These are phyloP conservation scores for Dujonia santamariae DNA, from an alignment of 1,139 yeast species.

Conservation along the genomic window DNA sequence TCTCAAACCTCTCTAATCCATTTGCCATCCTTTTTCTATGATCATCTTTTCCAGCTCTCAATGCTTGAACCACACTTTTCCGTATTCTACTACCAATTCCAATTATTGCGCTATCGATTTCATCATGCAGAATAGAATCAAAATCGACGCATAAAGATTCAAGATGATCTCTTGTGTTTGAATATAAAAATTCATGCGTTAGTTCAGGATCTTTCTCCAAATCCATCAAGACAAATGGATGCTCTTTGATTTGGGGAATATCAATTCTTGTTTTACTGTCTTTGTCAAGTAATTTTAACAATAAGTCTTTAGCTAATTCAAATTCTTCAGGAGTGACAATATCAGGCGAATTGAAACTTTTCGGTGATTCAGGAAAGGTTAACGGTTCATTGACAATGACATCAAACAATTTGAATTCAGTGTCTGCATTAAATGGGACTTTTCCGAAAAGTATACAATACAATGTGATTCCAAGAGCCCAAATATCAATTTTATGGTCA, in stretches of 20 bases:
- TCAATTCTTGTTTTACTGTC: conserved; percentile 69
- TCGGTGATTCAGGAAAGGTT: conserved; percentile 53
- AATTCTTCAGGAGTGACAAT: conserved; percentile 48
- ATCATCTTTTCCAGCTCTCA: conserved; percentile 23
- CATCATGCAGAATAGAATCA: conserved; percentile 59
- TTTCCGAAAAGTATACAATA: conserved; percentile 86
- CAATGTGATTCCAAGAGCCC: conserved; percentile 96
- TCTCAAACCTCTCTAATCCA: background rate
- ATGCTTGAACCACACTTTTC: conserved; percentile 57
- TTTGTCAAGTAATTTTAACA: conserved; percentile 63
- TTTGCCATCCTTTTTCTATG: conserved; percentile 21
- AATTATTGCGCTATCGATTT: conserved; percentile 71
- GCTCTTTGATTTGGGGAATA: conserved; percentile 70
- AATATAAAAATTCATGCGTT: conserved; percentile 35
- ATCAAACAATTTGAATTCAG: conserved; percentile 81
- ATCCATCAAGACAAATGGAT: conserved; percentile 72
- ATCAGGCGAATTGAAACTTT: conserved; percentile 38
- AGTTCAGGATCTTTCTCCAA: conserved; percentile 44
- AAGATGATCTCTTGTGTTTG: conserved; percentile 20
- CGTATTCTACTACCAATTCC: conserved; percentile 72
- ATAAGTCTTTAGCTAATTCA: conserved; percentile 62
- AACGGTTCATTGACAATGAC: conserved; percentile 69
- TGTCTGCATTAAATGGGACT: conserved; percentile 87
- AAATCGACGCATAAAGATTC: conserved; percentile 14
- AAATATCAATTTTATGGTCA: conserved; percentile 80